Percentiles rank a stretch among this genome's conserved stretches.
Conservation (phyloP, 192 early-diverging fungal genomes). For the Umbelopsis ramanniana region DNA sequence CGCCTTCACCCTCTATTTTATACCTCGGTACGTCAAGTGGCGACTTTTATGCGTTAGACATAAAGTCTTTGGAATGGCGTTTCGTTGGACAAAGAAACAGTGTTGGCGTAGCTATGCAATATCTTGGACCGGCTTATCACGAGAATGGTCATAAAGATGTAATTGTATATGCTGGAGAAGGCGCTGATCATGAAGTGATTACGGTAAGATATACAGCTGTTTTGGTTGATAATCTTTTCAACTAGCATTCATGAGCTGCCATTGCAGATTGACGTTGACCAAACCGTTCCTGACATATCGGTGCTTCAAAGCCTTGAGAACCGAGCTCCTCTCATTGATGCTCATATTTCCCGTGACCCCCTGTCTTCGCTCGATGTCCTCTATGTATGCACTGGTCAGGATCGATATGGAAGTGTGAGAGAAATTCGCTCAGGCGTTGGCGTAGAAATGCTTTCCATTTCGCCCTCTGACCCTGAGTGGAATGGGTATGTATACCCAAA, state of each 20-base stretch:
- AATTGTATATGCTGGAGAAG: slow-evolving; percentile 34
- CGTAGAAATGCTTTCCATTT: slow-evolving; percentile 2
- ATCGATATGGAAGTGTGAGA: slow-evolving; percentile 15
- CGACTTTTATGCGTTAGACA: slow-evolving; percentile 21
- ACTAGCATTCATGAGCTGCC: background rate
- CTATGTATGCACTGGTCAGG: slow-evolving; percentile 30
- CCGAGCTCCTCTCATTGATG: slow-evolving; percentile 32
- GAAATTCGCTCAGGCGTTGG: slow-evolving; percentile 15
- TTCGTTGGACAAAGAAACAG: slow-evolving; percentile 30
- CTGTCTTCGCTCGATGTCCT: slow-evolving; percentile 4
- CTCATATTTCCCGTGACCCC: background rate
- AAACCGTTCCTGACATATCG: background rate
- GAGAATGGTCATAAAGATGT: slow-evolving; percentile 7
- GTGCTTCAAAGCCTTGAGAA: slow-evolving; percentile 26
- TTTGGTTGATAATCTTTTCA: background rate
- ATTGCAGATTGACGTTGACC: background rate
- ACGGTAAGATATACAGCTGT: background rate
- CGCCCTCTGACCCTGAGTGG: slow-evolving; percentile 5
- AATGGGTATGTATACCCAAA: background rate
- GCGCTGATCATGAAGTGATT: slow-evolving; percentile 32
- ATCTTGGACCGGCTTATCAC: background rate
- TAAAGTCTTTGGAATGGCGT: slow-evolving; percentile 1
- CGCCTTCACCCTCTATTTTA: slow-evolving; percentile 1
- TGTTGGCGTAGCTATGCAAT: slow-evolving; percentile 1
- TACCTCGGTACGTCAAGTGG: slow-evolving; percentile 32